Evolutionary conservation across 306 rosid species (phyloP), one percentile per base, ranked within the genome.

Genomic region (Prunus davidiana): DNA sequence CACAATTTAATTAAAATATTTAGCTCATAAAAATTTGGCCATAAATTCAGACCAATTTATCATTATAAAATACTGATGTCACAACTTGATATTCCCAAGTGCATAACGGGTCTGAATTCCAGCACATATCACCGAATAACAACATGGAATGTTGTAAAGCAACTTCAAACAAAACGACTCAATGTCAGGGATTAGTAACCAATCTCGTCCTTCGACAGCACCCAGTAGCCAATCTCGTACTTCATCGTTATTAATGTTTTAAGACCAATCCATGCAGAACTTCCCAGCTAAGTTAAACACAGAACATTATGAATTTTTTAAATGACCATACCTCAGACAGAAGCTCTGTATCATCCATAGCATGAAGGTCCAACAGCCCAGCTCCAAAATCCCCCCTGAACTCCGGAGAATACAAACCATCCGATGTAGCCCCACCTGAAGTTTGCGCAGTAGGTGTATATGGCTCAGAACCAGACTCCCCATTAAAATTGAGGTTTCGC

Each of bases 331-430:
- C 98, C 95, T 92, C 98, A 2, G 98, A 76, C 70, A 94, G 74
- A 81, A 94, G 98, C 83, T 94, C 98, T 41, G 98, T 94, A 74
- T 94, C 98, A 88, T 94, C 98, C 95, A 94, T 91, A 45, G 98
- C 96, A 80, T 94, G 96, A 84, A 94, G 98, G 85, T 94, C 98
- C 89, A 94, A 80, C 74, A 94, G 91, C 80, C 98, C 98, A 75
- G 97, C 97, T 72, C 98, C 98, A 50, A 94, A 89, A 81, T 94
- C 98, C 47, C 98, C 97, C 80, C 95, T 84, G 73, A 94, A 91
- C 22, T 94, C 98, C 0, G 95, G 95, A 84, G 98, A 87, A 82
- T 90, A 86, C 70, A 81, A 82, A 46, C 92, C 93, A 72, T 95
- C 97, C 14, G 85, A 81, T 68, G 80, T 79, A 68, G 89, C 81